Evolutionary conservation across 768 basidiomycete species (phyloP).

Genomic region (Lepiota brunneoincarnata): DNA sequence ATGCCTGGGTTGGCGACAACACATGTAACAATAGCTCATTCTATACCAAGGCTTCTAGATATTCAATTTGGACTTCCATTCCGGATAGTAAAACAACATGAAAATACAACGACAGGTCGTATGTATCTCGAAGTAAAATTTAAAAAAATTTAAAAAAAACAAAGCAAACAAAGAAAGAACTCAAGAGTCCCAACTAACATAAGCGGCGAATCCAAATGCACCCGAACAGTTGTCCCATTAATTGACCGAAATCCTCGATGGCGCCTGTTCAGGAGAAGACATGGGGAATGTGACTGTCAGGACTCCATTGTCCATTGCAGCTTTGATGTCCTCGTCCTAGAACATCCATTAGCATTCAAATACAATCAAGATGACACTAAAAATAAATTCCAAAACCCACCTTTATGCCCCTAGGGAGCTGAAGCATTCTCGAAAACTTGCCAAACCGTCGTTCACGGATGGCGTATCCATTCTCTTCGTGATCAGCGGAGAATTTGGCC

Average conservation of each 20-base stretch:
- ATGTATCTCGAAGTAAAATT: no score
- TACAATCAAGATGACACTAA: slow-evolving; percentile 12
- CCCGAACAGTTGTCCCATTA: slow-evolving; percentile 16
- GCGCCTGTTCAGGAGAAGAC: slow-evolving; percentile 29
- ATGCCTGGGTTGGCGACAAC: no score
- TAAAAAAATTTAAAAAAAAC: no score
- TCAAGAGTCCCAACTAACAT: no score
- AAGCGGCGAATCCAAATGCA: no score
- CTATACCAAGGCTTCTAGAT: no score
- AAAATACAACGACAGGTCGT: no score
- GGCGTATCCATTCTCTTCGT: slow-evolving; percentile 34
- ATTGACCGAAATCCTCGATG: slow-evolving; percentile 31
- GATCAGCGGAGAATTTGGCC: slow-evolving; percentile 27
- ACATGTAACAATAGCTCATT: no score
- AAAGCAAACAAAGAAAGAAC: no score
- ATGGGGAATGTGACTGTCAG: slow-evolving; percentile 54
- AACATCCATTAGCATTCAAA: slow-evolving; percentile 22
- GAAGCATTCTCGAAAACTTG: slow-evolving; percentile 41
- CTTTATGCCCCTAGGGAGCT: slow-evolving; percentile 51
- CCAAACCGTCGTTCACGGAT: slow-evolving; percentile 50
- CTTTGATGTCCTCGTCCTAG: slow-evolving; percentile 30
- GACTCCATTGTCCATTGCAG: slow-evolving; percentile 50
- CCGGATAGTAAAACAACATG: no score
- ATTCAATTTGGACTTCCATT: no score
- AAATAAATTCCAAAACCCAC: no score